Evolutionary conservation across 805 yeast species (phyloP).

Genomic region (Grigorovia humatica): DNA sequence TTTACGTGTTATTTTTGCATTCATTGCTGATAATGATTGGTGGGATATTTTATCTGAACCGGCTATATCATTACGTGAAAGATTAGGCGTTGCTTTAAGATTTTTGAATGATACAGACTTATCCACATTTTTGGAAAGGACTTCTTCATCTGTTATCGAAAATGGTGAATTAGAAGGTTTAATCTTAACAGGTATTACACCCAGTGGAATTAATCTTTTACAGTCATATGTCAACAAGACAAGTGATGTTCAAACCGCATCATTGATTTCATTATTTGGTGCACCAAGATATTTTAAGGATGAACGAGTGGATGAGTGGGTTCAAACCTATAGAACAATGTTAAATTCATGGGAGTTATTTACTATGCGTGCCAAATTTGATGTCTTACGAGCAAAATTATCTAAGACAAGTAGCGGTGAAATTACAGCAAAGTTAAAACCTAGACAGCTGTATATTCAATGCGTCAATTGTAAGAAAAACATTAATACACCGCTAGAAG

Average conservation of each 20-base stretch:
- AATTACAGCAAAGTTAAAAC: constrained; percentile 39
- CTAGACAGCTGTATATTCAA: constrained; percentile 70
- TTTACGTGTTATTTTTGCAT: constrained; percentile 84
- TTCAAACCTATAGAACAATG: constrained; percentile 52
- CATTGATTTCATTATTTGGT: constrained; percentile 68
- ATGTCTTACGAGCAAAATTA: constrained; percentile 61
- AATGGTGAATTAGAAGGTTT: constrained; percentile 88
- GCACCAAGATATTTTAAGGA: constrained; percentile 77
- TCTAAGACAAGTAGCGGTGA: constrained; percentile 43
- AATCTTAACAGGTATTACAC: constrained; percentile 85
- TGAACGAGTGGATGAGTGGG: constrained; percentile 68
- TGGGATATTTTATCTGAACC: constrained; percentile 89
- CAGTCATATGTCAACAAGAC: constrained; percentile 85
- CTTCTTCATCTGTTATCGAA: constrained; percentile 59
- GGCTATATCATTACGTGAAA: constrained; percentile 76
- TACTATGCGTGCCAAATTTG: constrained; percentile 72
- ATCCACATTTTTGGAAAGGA: constrained; percentile 55
- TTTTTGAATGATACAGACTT: constrained; percentile 75
- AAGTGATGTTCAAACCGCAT: constrained; percentile 86
- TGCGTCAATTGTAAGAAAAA: constrained; percentile 77
- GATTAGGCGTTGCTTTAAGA: constrained; percentile 83
- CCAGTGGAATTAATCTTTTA: constrained; percentile 65
- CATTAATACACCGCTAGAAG: constrained; percentile 31
- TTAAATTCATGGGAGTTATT: constrained; percentile 76
- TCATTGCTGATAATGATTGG: constrained; percentile 91